Base-by-base conservation (phyloP, 1,284 basidiomycete genomes). In the Golubevia pallescens region DNA sequence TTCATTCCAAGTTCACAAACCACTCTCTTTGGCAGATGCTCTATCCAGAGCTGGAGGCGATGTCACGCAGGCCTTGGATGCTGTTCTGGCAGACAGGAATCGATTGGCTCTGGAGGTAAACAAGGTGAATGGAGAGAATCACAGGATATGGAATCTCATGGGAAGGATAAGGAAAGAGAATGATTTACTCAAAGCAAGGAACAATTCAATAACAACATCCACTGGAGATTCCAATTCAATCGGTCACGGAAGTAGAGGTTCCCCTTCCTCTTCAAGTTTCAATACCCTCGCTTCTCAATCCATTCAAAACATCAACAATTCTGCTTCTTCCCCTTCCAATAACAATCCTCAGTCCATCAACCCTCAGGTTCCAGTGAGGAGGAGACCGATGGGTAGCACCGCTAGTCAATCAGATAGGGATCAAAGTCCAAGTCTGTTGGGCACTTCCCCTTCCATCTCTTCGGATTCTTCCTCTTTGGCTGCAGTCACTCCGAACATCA, bases 141-240 rank as follows among this genome's bases (percentile, higher is more conserved):
- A 77, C 1, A 66, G 77, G n/a, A 75, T 81, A 59, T 81, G 78
- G 78, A 80, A 74, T 20, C 66, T 81, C 32, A 74, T 81, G 73
- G 75, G 74, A 19, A 67, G 72, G 10, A 78, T 79, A 48, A 65
- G 76, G 55, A 75, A 75, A 55, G 77, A 79, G 64, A 81, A 81
- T 60, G 78, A 81, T 28, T 65, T 60, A 16, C 70, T 79, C 63
- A 81, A 75, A 56, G 73, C 69, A 1, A 66, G 63, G n/a, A 57
- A 62, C 19, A 62, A 58, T 54, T 68, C 69, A 57, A 63, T 74
- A 19, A 73, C 71, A 34, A 65, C 69, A 3, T 57, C 66, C 1
- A 58, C 55, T n/a, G 69, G 61, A 55, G 54, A 59, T 10, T 13
- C 53, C 16, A 66, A 58, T 14, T 71, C 71, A 7, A 65, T 38